Percentiles rank a stretch among this genome's conserved stretches.
phyloP scores from a whole-genome alignment of 2,329 filamentous ascomycete species.

The Ceratocystis huliohia region DNA sequence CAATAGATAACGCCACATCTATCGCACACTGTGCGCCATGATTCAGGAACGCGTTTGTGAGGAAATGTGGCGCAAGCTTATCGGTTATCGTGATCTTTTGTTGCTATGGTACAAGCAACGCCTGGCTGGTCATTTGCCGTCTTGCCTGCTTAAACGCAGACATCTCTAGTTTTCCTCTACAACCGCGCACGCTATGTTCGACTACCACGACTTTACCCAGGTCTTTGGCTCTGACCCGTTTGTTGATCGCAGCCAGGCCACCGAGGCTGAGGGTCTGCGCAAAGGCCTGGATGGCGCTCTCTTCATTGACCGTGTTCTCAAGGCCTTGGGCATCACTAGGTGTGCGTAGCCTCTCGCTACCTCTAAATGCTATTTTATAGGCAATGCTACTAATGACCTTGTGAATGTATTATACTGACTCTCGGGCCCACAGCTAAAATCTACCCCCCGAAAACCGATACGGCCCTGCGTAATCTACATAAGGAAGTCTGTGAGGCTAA shows the following conservation, averaged over 20 bases:
- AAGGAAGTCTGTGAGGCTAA: conserved; percentile 51
- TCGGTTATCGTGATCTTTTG: neutral
- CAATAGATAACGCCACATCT: neutral
- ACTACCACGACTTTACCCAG: conserved; percentile 53
- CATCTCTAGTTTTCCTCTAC: neutral
- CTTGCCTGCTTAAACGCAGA: neutral
- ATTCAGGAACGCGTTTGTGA: neutral
- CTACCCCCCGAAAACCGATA: conserved; percentile 63
- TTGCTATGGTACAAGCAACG: neutral
- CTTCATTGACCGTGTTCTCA: conserved; percentile 69
- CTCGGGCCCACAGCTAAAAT: conserved; percentile 37
- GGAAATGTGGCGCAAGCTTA: conserved; percentile 16
- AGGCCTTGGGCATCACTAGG: conserved; percentile 54
- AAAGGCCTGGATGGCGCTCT: conserved; percentile 55
- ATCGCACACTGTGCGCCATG: conserved; percentile 1
- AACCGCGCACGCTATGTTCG: conserved; percentile 36
- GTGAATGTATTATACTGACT: neutral
- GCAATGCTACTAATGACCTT: neutral
- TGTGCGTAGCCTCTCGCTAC: conserved; percentile 29
- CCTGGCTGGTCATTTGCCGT: neutral
- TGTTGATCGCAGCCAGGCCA: conserved; percentile 44
- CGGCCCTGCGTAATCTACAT: conserved; percentile 56
- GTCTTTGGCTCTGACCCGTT: conserved; percentile 52
- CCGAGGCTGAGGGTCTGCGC: conserved; percentile 53
- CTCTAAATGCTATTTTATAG: neutral